A percentile compares a stretch with the other conserved stretches of the same genome.
These are phyloP conservation scores for Suhomyces coccinellae DNA, from an alignment of 1,139 yeast genomes.

Conservation along the genomic window DNA sequence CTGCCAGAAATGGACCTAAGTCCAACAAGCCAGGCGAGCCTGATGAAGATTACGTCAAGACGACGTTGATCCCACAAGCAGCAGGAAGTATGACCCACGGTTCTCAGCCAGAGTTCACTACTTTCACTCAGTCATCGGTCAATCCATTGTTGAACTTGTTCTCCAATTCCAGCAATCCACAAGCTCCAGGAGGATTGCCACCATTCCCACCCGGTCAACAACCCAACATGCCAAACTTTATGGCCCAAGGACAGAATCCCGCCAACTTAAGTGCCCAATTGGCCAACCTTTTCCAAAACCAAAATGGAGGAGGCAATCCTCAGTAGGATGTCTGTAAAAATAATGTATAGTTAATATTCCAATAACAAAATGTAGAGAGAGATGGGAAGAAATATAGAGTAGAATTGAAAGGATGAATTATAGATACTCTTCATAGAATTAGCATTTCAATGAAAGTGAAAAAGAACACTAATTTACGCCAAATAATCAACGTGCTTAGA, in stretches of 20 bases:
- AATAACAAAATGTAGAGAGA: too few relatives aligned
- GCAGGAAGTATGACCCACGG: slow-evolving; percentile 27
- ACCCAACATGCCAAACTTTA: slow-evolving; percentile 11
- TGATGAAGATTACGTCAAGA: slow-evolving; percentile 47
- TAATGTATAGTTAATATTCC: not conserved
- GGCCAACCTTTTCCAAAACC: slow-evolving; percentile 40
- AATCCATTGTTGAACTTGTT: slow-evolving; percentile 57
- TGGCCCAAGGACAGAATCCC: slow-evolving; percentile 20
- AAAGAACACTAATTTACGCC: too few relatives aligned
- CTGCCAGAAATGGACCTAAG: slow-evolving; percentile 83
- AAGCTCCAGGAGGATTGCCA: slow-evolving; percentile 17
- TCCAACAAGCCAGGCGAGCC: slow-evolving; percentile 69
- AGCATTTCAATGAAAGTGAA: too few relatives aligned
- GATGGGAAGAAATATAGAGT: too few relatives aligned
- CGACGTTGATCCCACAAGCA: slow-evolving; percentile 32
- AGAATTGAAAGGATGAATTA: too few relatives aligned
- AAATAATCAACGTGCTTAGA: too few relatives aligned
- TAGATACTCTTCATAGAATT: too few relatives aligned
- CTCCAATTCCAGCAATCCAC: slow-evolving; percentile 21
- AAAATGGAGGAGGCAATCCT: slow-evolving; percentile 17
- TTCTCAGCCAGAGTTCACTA: slow-evolving; percentile 37
- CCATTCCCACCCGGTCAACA: slow-evolving; percentile 17
- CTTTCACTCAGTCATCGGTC: slow-evolving; percentile 38
- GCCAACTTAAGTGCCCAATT: slow-evolving; percentile 39
- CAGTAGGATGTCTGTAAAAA: slow-evolving; percentile 3